phyloP scores from a whole-genome alignment of 352 stramenopile genomes.

The Globisporangium nodosum region DNA sequence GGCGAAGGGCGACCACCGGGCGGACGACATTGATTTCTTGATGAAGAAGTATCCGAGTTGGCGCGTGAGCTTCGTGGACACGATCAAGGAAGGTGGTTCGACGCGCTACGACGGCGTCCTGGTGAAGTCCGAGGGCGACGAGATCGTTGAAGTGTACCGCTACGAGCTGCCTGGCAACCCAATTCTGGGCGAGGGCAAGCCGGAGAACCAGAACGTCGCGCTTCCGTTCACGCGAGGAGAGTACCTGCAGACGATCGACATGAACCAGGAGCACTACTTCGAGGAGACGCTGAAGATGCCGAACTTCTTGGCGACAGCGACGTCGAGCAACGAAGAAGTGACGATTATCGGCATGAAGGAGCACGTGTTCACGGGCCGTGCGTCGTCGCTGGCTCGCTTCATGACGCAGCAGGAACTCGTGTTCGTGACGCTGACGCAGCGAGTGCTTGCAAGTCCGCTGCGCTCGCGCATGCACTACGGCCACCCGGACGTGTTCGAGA shows the following conservation, averaged over 20 bases:
- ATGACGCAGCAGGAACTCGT: constrained; percentile 87
- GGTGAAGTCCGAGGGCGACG: constrained; percentile 68
- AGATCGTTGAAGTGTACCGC: constrained; percentile 86
- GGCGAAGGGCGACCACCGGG: constrained; percentile 63
- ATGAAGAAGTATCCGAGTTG: constrained; percentile 87
- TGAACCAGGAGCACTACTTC: constrained; percentile 90
- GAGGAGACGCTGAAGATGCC: constrained; percentile 87
- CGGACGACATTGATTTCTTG: constrained; percentile 86
- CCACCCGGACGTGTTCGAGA: constrained; percentile 87
- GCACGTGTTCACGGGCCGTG: constrained; percentile 85
- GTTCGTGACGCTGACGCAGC: constrained; percentile 84
- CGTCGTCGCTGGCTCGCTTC: constrained; percentile 79
- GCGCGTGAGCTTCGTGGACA: constrained; percentile 86
- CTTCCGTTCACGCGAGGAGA: constrained; percentile 83
- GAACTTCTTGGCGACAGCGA: constrained; percentile 4
- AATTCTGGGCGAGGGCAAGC: constrained; percentile 84
- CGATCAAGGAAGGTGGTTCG: constrained; percentile 34
- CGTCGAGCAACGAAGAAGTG: constrained; percentile 15
- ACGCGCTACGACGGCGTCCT: constrained; percentile 71
- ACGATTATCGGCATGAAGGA: constrained; percentile 88
- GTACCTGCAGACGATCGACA: constrained; percentile 88
- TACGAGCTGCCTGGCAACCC: constrained; percentile 86
- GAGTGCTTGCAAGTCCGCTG: constrained; percentile 70
- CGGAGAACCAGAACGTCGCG: constrained; percentile 87
- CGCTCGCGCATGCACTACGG: constrained; percentile 84